Percentiles rank a stretch among this genome's conserved stretches.
These are phyloP conservation scores for Tuber magnatum DNA, from an alignment of 495 filamentous ascomycete genomes.

Conservation along the genomic window DNA sequence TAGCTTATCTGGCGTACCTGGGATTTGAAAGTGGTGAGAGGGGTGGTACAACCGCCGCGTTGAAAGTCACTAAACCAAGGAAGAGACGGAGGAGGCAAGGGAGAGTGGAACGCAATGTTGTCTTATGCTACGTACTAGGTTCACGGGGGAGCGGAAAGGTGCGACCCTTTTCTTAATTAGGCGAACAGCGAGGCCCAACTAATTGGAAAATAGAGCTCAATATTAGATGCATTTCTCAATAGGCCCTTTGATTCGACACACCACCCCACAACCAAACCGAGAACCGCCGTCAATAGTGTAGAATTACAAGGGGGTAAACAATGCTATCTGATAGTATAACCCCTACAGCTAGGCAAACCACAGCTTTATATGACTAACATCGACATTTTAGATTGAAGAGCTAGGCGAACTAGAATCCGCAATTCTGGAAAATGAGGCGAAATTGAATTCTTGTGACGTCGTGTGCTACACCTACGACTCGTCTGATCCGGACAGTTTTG, in stretches of 20 bases:
- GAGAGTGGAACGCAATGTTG: constrained; percentile 88
- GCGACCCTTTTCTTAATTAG: constrained; percentile 43
- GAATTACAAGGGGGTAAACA: constrained; percentile 94
- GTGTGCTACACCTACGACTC: constrained; percentile 96
- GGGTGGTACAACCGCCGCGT: constrained; percentile 66
- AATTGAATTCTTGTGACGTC: constrained; percentile 87
- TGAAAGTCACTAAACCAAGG: constrained; percentile 85
- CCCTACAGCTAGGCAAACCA: constrained; percentile 5
- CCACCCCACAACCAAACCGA: constrained; percentile 87
- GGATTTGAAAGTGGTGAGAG: constrained; percentile 62
- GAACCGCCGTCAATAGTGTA: constrained; percentile 89
- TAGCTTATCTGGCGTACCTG: constrained; percentile 91
- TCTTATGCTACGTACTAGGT: constrained; percentile 89
- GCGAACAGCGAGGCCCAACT: neutral
- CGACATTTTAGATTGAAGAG: constrained; percentile 60
- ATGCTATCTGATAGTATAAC: constrained; percentile 70
- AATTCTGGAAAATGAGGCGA: constrained; percentile 82
- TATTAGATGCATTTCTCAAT: constrained; percentile 85
- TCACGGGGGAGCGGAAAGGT: constrained; percentile 69
- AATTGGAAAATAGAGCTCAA: constrained; percentile 44
- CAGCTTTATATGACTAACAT: constrained; percentile 6
- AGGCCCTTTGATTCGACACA: constrained; percentile 80
- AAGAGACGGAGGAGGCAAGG: constrained; percentile 73
- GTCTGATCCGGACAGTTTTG: constrained; percentile 87
- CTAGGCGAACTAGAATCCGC: constrained; percentile 92